These are phyloP conservation scores for Geotrichum europaeum DNA, from an alignment of 1,139 yeast species.

Conservation along the genomic window DNA sequence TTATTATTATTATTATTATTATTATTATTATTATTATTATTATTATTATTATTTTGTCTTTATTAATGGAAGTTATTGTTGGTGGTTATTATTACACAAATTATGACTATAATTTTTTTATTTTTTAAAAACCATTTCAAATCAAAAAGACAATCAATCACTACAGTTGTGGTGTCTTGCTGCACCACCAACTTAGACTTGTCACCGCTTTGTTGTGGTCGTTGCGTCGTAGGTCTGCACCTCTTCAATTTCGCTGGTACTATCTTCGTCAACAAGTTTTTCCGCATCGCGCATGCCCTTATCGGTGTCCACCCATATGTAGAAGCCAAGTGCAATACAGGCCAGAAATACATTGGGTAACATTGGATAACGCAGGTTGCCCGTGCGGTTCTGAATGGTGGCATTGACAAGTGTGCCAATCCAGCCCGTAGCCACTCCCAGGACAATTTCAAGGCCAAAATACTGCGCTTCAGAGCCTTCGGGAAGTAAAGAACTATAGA, in stretches of 20 bases:
- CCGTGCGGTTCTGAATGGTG: constrained; percentile 40
- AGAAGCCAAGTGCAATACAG: constrained; percentile 31
- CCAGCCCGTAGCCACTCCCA: constrained; percentile 45
- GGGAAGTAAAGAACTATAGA: constrained; percentile 41
- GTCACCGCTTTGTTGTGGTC: not conserved
- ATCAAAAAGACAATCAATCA: not conserved
- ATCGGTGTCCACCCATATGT: constrained; percentile 35
- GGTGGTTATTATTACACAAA: not conserved
- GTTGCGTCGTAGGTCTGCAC: not conserved
- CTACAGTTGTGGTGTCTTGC: not conserved
- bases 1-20: not conserved
- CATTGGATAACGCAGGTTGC: constrained; percentile 40
- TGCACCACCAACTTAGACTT: not conserved
- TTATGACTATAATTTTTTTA: not conserved
- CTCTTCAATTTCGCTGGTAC: not conserved
- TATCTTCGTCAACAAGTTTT: constrained; percentile 3
- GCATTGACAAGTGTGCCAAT: constrained; percentile 42
- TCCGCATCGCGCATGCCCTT: constrained; percentile 31
- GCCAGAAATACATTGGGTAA: constrained; percentile 39
- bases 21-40: no score
- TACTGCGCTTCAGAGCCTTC: constrained; percentile 44
- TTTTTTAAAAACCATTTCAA: not conserved
- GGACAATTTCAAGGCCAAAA: constrained; percentile 42
- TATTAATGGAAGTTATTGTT: not conserved
- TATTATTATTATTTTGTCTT: not conserved